Base-by-base conservation (phyloP, 345 rosid species). In the Eutrema japonicum region DNA sequence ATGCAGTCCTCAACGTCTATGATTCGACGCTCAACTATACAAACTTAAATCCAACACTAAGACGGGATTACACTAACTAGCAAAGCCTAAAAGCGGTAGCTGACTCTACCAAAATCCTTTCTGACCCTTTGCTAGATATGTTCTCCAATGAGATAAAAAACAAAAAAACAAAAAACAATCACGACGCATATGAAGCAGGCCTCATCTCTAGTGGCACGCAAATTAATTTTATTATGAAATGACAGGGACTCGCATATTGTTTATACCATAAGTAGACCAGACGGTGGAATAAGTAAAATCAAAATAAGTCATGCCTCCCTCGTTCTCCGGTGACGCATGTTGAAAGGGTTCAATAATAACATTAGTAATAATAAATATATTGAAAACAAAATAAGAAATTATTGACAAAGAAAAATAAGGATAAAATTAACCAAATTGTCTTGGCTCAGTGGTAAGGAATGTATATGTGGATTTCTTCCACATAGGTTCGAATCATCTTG, bases 261-360 rank as follows among this genome's bases (percentile, higher is more conserved):
- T 62, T 61, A 61, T 37, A 33, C 47, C 33, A 52, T 22, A 6
- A 62, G 33, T 29, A 40, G 69, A 62, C 27, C 76, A 35, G 48
- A 33, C 47, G 38, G 70, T 63, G 70, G 64, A 26, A 63, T 18
- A 42, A 63, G 35, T 42, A 33, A 63, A 59, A 62, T 43, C 8
- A 71, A 60, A 29, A 62, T 41, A 72, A 64, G 38, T 72, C 70
- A 72, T 72, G 77, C 70, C 40, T 64, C 77, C 64, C 70, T 72
- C 70, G 63, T 72, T 63, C 77, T 45, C 53, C 56, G 48, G 64
- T 64, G 77, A 64, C 77, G 70, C 70, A 63, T 12, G 70, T 63
- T 43, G 63, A 62, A 61, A 51, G 18, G 18, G 27, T 48, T 71
- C 75, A 29, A 71, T 61, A 27, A 16, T 30, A 32, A 27, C 13